Base-by-base conservation (phyloP, 202 grass and related monocot genomes). In the Musa balbisiana region DNA sequence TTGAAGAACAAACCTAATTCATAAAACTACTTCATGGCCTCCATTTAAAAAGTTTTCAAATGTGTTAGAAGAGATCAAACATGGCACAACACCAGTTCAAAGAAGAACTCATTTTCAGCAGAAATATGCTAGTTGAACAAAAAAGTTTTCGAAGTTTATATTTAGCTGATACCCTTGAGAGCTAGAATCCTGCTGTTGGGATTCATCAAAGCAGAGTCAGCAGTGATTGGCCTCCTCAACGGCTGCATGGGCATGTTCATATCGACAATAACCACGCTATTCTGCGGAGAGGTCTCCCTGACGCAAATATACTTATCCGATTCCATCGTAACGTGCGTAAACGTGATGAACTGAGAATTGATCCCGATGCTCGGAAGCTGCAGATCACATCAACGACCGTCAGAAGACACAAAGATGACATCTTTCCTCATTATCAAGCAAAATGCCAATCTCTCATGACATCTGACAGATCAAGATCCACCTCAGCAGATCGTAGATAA, bases 191-290 rank as follows among this genome's bases (percentile, higher is more conserved):
- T 83, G 77, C 79, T 80, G 81, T 92, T 87, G 27, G 90, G 93
- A 76, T 96, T 96, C 93, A 96, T 96, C 73, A 96, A 80, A 0
- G 93, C 93, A 52, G 90, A 92, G 77, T 96, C 93, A 66, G 92
- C 92, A 73, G 92, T 96, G 85, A 96, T 96, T 50, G 92, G 92
- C 10, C 92, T 82, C 20, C 92, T 84, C 51, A 96, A 83, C 50
- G 92, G 92, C 81, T 96, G 92, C 75, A 72, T 84, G n/a, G 92
- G 92, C 92, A 90, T 96, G 79, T 74, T 79, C 92, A 96, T 92
- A 80, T 96, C 92, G 56, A 96, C 49, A 80, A 96, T 87, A 80
- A 96, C 89, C 78, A 96, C 89, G 80, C 89, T 96, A 64, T 92
- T 96, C 86, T 96, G 92, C 62, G 92, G 92, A 0, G 92, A 89